Evolutionary conservation across 257 asterid species (phyloP).

Genomic region (Rehmannia glutinosa): DNA sequence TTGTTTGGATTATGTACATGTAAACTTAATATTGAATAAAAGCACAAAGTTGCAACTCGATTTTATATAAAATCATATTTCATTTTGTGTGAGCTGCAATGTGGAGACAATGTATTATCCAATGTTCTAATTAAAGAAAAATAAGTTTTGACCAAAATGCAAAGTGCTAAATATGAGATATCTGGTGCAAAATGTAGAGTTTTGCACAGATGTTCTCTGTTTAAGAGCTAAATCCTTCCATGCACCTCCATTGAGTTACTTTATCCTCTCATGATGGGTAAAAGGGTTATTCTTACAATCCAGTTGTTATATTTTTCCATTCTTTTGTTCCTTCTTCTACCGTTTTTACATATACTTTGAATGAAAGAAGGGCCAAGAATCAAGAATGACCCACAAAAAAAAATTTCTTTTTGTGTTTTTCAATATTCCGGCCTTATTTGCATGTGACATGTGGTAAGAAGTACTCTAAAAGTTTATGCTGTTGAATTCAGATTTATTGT

Average conservation of each 20-base stretch:
- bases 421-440: neutral
- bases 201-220: neutral
- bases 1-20: neutral
- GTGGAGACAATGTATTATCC: neutral
- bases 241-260: neutral
- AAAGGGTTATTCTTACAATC: neutral
- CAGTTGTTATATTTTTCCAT: too few species aligned
- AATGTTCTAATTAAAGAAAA: neutral
- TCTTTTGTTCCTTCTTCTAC: too few species aligned
- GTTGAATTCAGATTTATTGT: constrained; percentile 48
- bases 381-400: neutral
- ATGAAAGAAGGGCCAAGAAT: neutral
- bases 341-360: neutral
- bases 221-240: neutral
- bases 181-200: neutral
- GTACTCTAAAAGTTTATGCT: constrained; percentile 17
- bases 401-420: neutral
- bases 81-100: neutral
- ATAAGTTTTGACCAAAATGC: neutral
- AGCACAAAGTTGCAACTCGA: neutral
- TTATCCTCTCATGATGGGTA: constrained; percentile 23
- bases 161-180: neutral
- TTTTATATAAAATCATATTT: too few species aligned
- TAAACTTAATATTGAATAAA: neutral
- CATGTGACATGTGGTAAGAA: neutral